phyloP scores from a whole-genome alignment of 1,284 basidiomycete genomes.

The Puccinia triticina region DNA sequence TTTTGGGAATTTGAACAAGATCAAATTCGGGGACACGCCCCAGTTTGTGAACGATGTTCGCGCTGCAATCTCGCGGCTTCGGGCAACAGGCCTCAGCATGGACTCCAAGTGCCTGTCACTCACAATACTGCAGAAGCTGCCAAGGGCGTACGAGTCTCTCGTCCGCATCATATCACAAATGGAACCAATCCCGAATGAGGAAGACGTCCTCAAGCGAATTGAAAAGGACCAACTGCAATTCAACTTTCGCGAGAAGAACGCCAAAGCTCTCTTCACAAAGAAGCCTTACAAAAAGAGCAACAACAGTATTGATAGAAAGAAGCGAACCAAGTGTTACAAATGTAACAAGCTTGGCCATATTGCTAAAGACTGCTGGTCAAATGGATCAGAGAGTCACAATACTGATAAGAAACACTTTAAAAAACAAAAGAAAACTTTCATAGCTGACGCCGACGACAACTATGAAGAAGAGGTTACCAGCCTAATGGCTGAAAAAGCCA shows the following conservation, averaged over 20 bases:
- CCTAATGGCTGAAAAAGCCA: conserved; percentile 7
- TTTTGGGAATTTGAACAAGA: conserved; percentile 12
- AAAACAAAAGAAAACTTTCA: conserved; percentile 3
- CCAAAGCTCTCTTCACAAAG: conserved; percentile 9
- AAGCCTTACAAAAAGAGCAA: not conserved
- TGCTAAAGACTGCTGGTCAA: conserved; percentile 23
- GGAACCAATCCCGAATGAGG: conserved; percentile 8
- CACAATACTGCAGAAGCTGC: conserved; percentile 8
- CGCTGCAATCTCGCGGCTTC: conserved; percentile 4
- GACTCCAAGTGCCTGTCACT: conserved; percentile 17
- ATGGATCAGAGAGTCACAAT: not conserved
- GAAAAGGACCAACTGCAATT: conserved; percentile 18
- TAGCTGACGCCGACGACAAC: not conserved
- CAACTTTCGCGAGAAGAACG: not conserved
- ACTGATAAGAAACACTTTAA: not conserved
- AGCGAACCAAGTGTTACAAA: conserved; percentile 10
- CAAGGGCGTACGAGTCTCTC: not conserved
- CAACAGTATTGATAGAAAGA: not conserved
- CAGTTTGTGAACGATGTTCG: conserved; percentile 11
- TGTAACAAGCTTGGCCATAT: conserved; percentile 17
- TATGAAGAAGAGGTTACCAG: conserved; percentile 21
- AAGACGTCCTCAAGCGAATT: conserved; percentile 10
- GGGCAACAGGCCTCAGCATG: conserved; percentile 17
- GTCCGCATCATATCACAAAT: conserved; percentile 18
- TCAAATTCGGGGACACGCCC: not conserved